Evolutionary conservation across 1,139 yeast genomes (phyloP).

Genomic region (Eremothecium gossypii): DNA sequence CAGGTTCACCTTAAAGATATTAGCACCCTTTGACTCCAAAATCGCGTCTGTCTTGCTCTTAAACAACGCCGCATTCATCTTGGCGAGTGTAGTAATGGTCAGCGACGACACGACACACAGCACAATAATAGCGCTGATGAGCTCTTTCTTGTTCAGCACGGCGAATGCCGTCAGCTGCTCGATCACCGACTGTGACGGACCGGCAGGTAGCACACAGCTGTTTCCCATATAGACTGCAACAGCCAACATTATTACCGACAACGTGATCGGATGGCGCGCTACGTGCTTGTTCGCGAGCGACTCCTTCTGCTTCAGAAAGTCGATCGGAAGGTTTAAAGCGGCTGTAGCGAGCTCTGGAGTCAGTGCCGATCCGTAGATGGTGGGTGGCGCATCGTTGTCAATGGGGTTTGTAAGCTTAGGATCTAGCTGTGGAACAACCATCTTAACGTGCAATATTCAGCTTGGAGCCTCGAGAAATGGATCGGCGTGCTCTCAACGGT

Average conservation of each 20-base stretch:
- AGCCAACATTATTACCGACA: slow-evolving; percentile 24
- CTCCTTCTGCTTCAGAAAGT: slow-evolving; percentile 51
- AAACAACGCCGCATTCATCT: slow-evolving; percentile 31
- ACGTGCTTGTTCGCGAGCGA: slow-evolving; percentile 40
- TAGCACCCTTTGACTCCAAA: slow-evolving; percentile 38
- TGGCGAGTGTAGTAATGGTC: slow-evolving; percentile 28
- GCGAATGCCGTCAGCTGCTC: slow-evolving; percentile 19
- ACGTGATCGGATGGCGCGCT: slow-evolving; percentile 40
- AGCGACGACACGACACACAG: slow-evolving; percentile 18
- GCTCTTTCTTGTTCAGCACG: slow-evolving; percentile 20
- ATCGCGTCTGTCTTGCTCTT: slow-evolving; percentile 40
- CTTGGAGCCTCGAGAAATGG: too few species aligned
- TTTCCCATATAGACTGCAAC: slow-evolving; percentile 22
- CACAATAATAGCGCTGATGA: slow-evolving; percentile 18
- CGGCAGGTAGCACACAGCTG: slow-evolving; percentile 14
- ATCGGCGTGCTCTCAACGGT: too few species aligned
- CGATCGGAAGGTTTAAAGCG: slow-evolving; percentile 53
- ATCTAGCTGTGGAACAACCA: slow-evolving; percentile 33
- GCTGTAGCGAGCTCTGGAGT: slow-evolving; percentile 53
- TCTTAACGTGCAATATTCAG: not conserved
- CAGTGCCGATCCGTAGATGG: slow-evolving; percentile 38
- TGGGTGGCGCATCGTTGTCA: slow-evolving; percentile 40
- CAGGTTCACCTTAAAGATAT: slow-evolving; percentile 48
- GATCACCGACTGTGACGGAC: slow-evolving; percentile 15
- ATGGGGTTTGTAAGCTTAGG: slow-evolving; percentile 47